phyloP scores from a whole-genome alignment of 1,139 yeast genomes.

The Kodamaea anthophila region DNA sequence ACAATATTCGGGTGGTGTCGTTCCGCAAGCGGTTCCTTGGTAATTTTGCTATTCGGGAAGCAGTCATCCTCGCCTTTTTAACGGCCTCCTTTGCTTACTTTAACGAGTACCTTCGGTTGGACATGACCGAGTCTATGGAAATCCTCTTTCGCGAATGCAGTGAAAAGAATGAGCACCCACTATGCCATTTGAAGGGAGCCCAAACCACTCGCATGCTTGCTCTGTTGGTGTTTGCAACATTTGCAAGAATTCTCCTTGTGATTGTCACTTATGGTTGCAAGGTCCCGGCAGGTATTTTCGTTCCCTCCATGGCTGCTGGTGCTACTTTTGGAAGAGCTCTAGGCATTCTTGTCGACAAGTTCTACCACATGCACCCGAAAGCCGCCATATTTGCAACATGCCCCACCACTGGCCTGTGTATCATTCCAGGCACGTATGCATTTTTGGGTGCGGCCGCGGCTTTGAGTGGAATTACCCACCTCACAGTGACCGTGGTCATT shows the following conservation, averaged over 20 bases:
- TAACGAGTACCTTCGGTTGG: slow-evolving; percentile 72
- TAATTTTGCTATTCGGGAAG: slow-evolving; percentile 62
- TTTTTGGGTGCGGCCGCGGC: slow-evolving; percentile 98
- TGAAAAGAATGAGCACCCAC: slow-evolving; percentile 30
- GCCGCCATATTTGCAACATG: slow-evolving; percentile 46
- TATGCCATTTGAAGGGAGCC: slow-evolving; percentile 45
- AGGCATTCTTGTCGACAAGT: slow-evolving; percentile 60
- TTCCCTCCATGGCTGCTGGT: slow-evolving; percentile 95
- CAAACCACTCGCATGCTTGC: slow-evolving; percentile 21
- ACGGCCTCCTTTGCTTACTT: slow-evolving; percentile 80
- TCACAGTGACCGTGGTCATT: slow-evolving; percentile 89
- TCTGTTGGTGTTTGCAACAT: slow-evolving; percentile 65
- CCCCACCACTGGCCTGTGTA: slow-evolving; percentile 39
- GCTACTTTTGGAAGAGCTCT: slow-evolving; percentile 88
- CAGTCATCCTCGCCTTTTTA: slow-evolving; percentile 54
- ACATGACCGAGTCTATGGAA: slow-evolving; percentile 96
- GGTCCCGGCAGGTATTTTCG: slow-evolving; percentile 94
- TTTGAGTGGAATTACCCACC: slow-evolving; percentile 84
- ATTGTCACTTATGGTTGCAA: slow-evolving; percentile 85
- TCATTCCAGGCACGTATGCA: slow-evolving; percentile 92
- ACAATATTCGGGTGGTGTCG: slow-evolving; percentile 71
- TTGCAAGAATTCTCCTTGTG: slow-evolving; percentile 64
- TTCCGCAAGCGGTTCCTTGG: slow-evolving; percentile 68
- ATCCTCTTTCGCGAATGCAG: slow-evolving; percentile 81
- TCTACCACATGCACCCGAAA: slow-evolving; percentile 40